phyloP scores from a whole-genome alignment of 75 land plant genomes.

The Sequoiadendron giganteum region DNA sequence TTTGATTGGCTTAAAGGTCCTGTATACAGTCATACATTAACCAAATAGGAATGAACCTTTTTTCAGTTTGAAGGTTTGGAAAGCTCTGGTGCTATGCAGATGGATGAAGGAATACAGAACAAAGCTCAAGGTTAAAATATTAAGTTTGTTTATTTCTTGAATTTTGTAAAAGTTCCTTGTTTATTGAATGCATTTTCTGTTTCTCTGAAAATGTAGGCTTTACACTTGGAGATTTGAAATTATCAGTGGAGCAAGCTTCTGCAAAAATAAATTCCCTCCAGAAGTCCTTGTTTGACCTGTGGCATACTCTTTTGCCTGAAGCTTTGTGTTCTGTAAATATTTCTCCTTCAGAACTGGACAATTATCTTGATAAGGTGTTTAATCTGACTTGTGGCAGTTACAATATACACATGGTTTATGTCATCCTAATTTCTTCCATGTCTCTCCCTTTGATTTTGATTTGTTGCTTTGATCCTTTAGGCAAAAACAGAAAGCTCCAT shows the following conservation, averaged over 20 bases:
- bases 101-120: neutral
- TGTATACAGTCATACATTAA: neutral
- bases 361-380: slow-evolving; percentile 24
- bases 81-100: neutral
- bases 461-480: neutral
- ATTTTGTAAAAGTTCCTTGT: neutral
- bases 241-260: slow-evolving; percentile 22
- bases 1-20: neutral
- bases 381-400: neutral
- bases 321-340: slow-evolving; percentile 26
- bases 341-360: slow-evolving; percentile 26
- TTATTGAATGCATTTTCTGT: neutral
- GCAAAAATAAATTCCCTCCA: slow-evolving; percentile 23
- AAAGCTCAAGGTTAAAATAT: slow-evolving; percentile 6
- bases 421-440: neutral
- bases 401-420: neutral
- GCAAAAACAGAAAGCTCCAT: slow-evolving; percentile 2
- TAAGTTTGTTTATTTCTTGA: neutral
- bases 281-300: slow-evolving; percentile 23
- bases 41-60: neutral
- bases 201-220: slow-evolving; percentile 3
- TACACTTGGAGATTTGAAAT: slow-evolving; percentile 14
- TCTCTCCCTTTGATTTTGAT: neutral
- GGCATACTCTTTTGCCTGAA: slow-evolving; percentile 27
- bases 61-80: slow-evolving; percentile 6